These are phyloP conservation scores for Oryza nivara DNA, from an alignment of 176 grass and related monocot species.

Conservation along the genomic window DNA sequence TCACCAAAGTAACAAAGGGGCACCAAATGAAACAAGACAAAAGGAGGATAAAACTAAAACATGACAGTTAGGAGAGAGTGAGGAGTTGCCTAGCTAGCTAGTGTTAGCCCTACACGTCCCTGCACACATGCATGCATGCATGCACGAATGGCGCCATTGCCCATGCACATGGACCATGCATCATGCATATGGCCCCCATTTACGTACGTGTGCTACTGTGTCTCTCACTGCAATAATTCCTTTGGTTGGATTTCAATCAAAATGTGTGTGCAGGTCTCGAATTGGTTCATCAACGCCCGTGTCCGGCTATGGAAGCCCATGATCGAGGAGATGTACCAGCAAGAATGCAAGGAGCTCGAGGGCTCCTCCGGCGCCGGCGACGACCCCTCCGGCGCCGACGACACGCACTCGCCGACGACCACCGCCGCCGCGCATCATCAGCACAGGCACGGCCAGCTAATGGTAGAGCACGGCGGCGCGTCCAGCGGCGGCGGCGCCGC, in stretches of 20 bases:
- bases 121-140: conserved; percentile 44
- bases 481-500: conserved; percentile 24
- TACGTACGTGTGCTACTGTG: background rate
- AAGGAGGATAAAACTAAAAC: conserved; percentile 34
- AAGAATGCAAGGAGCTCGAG: conserved; percentile 75
- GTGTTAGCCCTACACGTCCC: conserved; percentile 30
- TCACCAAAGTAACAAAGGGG: conserved; percentile 3
- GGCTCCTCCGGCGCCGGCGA: conserved; percentile 54
- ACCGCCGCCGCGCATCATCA: background rate
- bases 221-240: conserved; percentile 52
- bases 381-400: conserved; percentile 45
- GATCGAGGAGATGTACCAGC: conserved; percentile 99
- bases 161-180: conserved; percentile 7
- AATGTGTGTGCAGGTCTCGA: conserved; percentile 71
- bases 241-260: conserved; percentile 43
- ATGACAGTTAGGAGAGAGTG: conserved; percentile 21
- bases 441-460: conserved; percentile 26
- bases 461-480: conserved; percentile 42
- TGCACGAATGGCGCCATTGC: conserved; percentile 45
- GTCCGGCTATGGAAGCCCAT: conserved; percentile 99
- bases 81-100: background rate
- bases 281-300: conserved; percentile 99
- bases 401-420: conserved; percentile 51
- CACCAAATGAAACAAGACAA: conserved; percentile 33
- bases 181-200: background rate